A percentile compares a stretch with the other conserved stretches of the same genome.
These are phyloP conservation scores for Colletotrichum sp. DNA, from an alignment of 2,329 filamentous ascomycete species.

Conservation along the genomic window DNA sequence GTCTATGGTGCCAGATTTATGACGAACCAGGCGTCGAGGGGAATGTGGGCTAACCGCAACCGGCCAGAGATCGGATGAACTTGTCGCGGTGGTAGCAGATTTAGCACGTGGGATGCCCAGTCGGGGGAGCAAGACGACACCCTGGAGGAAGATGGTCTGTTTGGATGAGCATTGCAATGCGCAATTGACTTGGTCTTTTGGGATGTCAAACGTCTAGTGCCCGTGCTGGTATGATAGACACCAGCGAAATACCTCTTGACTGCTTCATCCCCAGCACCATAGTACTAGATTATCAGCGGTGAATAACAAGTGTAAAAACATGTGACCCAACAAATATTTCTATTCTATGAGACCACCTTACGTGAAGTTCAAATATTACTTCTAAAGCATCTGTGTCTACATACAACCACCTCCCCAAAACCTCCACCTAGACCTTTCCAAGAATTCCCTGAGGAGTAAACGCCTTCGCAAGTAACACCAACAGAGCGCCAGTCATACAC, in stretches of 20 bases:
- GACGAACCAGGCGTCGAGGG: background rate
- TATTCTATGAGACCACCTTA: background rate
- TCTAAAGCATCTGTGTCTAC: background rate
- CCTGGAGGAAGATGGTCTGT: background rate
- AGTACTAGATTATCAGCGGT: background rate
- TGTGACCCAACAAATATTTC: background rate
- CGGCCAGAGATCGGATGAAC: background rate
- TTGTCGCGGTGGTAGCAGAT: background rate
- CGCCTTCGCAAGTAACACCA: background rate
- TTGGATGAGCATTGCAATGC: background rate
- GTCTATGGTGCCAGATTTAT: background rate
- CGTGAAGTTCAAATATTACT: background rate
- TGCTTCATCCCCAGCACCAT: background rate
- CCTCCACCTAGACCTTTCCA: background rate
- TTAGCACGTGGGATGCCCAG: background rate
- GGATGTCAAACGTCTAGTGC: background rate
- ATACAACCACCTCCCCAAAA: background rate
- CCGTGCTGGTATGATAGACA: background rate
- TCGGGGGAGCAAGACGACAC: background rate
- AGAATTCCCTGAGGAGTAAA: background rate
- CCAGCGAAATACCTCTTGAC: background rate
- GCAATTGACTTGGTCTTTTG: background rate
- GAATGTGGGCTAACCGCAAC: constrained; percentile 3
- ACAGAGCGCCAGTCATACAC: constrained; percentile 19
- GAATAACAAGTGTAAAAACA: background rate